Base-by-base conservation (phyloP, 1,284 basidiomycete genomes). In the Malassezia yamatoensis region DNA sequence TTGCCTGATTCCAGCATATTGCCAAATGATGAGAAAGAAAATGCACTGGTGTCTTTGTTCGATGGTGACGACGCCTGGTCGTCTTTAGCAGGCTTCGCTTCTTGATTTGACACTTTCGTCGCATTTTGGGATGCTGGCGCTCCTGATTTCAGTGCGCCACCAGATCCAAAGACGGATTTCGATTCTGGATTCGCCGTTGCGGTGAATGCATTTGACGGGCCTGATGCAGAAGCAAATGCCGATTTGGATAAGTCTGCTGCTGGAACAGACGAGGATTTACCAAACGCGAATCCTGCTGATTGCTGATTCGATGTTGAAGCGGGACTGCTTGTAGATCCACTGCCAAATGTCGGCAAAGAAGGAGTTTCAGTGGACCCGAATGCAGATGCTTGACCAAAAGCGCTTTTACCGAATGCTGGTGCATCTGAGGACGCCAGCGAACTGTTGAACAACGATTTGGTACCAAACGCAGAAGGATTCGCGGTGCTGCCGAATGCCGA, bases 401-500 rank as follows among this genome's bases (percentile, higher is more conserved):
- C 54, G 37, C 59, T 50, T 8, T 57, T 58, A 12, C 63, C 61
- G 33, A 68, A 70, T 21, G 58, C 53, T 11, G 48, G 51, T 76
- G 76, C 65, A 20, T 58, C 52, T 10, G 48, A 51, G 76, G 76
- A 16, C 69, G 71, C 10, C 5, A 46, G 46, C 46, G 52, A 52
- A 16, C 34, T 43, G 8, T 53, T 73, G 66, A 63, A 53, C 7
- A 59, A 5, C 12, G 48, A 51, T 76, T 76, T 20, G 70, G 71
- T 12, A 13, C 58, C 50, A 42, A 57, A 53, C 11, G 44, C 47
- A 3, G 58, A 73, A 65, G 64, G 53, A 9, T 59, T 45, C 13
- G 48, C 51, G 75, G 76, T 18, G 70, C 72, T 59, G 0, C 65
- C 63, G 24, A 65, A 64, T 5, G 63, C 43, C 20, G 58, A 73